Base-by-base conservation (phyloP, 345 rosid genomes). In the Eucalyptus brandiana region DNA sequence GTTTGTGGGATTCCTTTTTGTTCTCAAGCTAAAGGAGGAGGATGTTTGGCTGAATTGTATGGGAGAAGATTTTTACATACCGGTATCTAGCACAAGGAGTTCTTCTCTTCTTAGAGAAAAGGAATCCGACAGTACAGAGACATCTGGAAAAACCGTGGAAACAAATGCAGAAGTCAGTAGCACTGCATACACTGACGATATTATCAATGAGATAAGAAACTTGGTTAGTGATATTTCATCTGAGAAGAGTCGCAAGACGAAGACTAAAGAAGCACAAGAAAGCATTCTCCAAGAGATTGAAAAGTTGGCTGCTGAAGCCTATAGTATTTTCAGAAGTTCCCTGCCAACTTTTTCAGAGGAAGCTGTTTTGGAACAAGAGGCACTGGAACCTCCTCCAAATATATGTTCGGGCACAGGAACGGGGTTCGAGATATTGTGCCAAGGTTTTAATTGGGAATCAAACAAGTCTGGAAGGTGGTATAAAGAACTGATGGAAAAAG, bases 361-460 rank as follows among this genome's bases (percentile, higher is more conserved):
- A 91, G 87, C 92, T 90, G 89, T 90, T 87, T 76, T 88, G 87
- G 95, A 93, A 91, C 37, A 90, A 86, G 96, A 93, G 91, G 90
- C 14, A 69, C 58, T 56, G 28, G 34, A 91, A 90, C 93, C 94
- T 87, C 93, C 95, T 90, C 89, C 92, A 80, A 93, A 92, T 87
- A 93, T 96, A 91, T 86, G 92, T 91, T 91, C 99, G 1, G 99
- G 97, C 87, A 97, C 98, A 85, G 98, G 98, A 80, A 87, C 97
- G 9, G 99, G 99, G 86, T 94, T 91, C 83, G 99, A 97, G 93
- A 96, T 97, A 93, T 83, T 97, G 90, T 96, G 97, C 93, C 99
- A 97, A 92, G 98, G 98, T 42, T 97, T 97, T 92, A 97, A 97
- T 89, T 97, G 99, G 99, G 99, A 97, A 92, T 97, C 99, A 76